Evolutionary conservation across 441 rosid genomes (phyloP).

Genomic region (Euphorbia schlechtendalii): DNA sequence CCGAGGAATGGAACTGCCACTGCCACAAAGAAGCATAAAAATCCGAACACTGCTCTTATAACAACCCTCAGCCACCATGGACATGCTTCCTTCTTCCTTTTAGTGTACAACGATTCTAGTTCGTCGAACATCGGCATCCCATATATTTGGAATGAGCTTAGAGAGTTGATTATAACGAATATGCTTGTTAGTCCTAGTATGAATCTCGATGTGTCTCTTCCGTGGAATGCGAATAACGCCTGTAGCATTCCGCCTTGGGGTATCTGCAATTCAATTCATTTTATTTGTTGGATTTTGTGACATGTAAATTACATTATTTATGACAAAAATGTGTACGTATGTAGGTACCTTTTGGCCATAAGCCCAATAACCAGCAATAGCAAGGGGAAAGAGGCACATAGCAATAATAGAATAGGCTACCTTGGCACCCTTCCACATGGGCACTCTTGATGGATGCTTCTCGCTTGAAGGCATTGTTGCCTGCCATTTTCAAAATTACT

Average conservation of each 20-base stretch:
- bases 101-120: slow-evolving; percentile 45
- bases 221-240: slow-evolving; percentile 38
- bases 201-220: slow-evolving; percentile 37
- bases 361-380: slow-evolving; percentile 83
- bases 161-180: slow-evolving; percentile 48
- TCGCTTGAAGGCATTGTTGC: slow-evolving; percentile 88
- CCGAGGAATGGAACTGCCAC: slow-evolving; percentile 61
- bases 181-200: slow-evolving; percentile 50
- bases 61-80: slow-evolving; percentile 57
- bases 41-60: slow-evolving; percentile 46
- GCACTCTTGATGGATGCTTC: slow-evolving; percentile 69
- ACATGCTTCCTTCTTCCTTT: slow-evolving; percentile 44
- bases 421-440: slow-evolving; percentile 85
- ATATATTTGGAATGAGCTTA: slow-evolving; percentile 75
- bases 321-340: no score
- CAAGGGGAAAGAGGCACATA: slow-evolving; percentile 56
- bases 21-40: slow-evolving; percentile 43
- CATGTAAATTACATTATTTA: no score
- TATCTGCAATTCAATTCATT: slow-evolving; percentile 29
- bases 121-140: slow-evolving; percentile 75
- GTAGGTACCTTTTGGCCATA: slow-evolving; percentile 60
- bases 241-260: slow-evolving; percentile 65
- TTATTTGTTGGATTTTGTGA: no score
- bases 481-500: slow-evolving; percentile 26
- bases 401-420: slow-evolving; percentile 53